Base-by-base conservation (phyloP, 306 rosid species). In the Macrotyloma uniflorum region DNA sequence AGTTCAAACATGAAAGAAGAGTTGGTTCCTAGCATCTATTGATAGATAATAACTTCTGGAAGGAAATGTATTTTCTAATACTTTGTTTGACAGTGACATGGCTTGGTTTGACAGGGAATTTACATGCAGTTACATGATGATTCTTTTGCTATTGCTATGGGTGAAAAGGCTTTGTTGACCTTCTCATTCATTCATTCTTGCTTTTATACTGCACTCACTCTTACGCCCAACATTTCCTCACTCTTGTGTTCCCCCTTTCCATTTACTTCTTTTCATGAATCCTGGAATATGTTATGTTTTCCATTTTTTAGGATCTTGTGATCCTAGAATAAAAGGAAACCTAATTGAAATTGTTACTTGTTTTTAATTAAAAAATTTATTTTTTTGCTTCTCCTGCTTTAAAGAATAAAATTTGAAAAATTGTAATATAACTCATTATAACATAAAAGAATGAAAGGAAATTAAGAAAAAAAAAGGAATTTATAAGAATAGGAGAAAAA, bases 1-100 rank as follows among this genome's bases (percentile, higher is more conserved):
- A 20, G 83, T 72, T 83, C 71, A 84, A 35, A 77, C 51, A 54
- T 87, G 92, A 87, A 26, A 77, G 8, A 30, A 67, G 47, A 12
- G 73, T 18, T 73, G 47, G 33, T 59, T 59, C 66, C 66, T 28
- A 75, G 19, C 72, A 35, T 81, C 70, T 58, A 49, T 28, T 43
- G 51, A 32, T 53, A 72, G 58, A 32, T 53, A 67, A 32, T 22
- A 26, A 36, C 65, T 72, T 77, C 4, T 66, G 32, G 73, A 79
- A 54, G 42, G 19, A 66, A 46, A 33, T 53, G 70, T 53, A 67
- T 58, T 62, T 70, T 51, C 50, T 55, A 53, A 26, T 43, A 70
- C 65, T 18, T 6, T 30, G 18, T 77, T 67, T 67, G 26, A 6
- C 35, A 61, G 64, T 70, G 63, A 64, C 62, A 30, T 53, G 47